Conservation (phyloP, 371 early-diverging fungal genomes). For the Mucor racemosus region DNA sequence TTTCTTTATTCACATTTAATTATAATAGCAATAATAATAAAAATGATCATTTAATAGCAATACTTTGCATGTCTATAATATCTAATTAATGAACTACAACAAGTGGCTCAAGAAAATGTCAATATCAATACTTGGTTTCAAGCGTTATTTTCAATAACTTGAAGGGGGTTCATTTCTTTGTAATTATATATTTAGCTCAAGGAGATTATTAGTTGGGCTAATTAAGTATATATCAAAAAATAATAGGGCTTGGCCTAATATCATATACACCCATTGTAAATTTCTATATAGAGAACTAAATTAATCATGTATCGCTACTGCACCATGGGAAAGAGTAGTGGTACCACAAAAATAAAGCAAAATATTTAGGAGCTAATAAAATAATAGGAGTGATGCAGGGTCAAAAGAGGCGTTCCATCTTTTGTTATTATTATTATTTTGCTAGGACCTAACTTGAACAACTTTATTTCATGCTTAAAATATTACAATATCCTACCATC, state of each 20-base stretch:
- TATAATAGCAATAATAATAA: background rate
- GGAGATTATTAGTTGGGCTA: too few species aligned
- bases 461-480: background rate
- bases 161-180: too few species aligned
- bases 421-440: background rate
- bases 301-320: background rate
- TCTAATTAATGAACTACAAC: too few species aligned
- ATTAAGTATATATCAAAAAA: background rate
- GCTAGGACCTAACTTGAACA: background rate
- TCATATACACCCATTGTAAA: background rate
- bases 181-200: too few species aligned
- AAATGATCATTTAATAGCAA: background rate
- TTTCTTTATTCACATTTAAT: background rate
- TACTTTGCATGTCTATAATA: background rate
- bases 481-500: background rate
- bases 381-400: conserved; percentile 16
- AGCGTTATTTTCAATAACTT: background rate
- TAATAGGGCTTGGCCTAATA: background rate
- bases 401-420: conserved; percentile 3
- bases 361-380: background rate
- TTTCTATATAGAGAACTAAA: background rate
- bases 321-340: background rate
- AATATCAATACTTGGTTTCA: background rate
- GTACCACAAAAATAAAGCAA: background rate
- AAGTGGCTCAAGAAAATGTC: background rate